These are phyloP conservation scores for Alternaria gansuensis DNA, from an alignment of 2,329 filamentous ascomycete species.

Conservation along the genomic window DNA sequence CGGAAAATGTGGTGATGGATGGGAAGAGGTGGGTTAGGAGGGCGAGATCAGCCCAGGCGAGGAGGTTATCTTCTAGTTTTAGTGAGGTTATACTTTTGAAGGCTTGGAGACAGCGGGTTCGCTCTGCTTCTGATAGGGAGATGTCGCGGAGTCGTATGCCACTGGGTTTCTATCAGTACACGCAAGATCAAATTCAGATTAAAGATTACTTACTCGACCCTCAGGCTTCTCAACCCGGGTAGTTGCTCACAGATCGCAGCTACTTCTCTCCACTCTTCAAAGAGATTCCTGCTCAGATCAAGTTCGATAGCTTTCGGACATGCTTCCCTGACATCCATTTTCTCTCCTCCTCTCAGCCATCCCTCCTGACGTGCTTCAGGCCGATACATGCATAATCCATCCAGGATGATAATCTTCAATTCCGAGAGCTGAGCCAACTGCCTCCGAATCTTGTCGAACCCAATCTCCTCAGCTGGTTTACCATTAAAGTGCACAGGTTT, in stretches of 20 bases:
- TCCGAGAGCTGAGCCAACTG: conserved; percentile 81
- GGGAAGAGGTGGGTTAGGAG: conserved; percentile 62
- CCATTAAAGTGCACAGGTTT: conserved; percentile 73
- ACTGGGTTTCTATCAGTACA: conserved; percentile 55
- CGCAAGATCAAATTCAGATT: conserved; percentile 1
- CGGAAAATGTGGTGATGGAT: conserved; percentile 63
- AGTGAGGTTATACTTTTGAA: conserved; percentile 56
- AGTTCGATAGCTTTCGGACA: conserved; percentile 73
- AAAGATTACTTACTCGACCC: conserved; percentile 69
- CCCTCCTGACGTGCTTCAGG: conserved; percentile 36
- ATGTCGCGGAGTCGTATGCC: conserved; percentile 73
- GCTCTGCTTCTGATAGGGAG: conserved; percentile 36
- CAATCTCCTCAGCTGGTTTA: conserved; percentile 91
- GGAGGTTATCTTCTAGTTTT: conserved; percentile 60
- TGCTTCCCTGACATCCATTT: conserved; percentile 62
- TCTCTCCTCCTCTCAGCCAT: conserved; percentile 37
- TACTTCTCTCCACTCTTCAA: conserved; percentile 73
- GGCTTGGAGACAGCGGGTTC: conserved; percentile 32
- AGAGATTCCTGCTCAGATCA: conserved; percentile 84
- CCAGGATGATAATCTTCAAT: conserved; percentile 81
- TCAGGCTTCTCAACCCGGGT: conserved; percentile 70
- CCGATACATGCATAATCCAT: conserved; percentile 71
- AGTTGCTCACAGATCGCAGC: conserved; percentile 76
- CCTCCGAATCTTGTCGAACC: conserved; percentile 89
- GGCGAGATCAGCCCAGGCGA: conserved; percentile 52